Evolutionary conservation across 2,329 filamentous ascomycete species (phyloP), one percentile per base, ranked within the genome.

Genomic region (Fusarium austroafricanum): DNA sequence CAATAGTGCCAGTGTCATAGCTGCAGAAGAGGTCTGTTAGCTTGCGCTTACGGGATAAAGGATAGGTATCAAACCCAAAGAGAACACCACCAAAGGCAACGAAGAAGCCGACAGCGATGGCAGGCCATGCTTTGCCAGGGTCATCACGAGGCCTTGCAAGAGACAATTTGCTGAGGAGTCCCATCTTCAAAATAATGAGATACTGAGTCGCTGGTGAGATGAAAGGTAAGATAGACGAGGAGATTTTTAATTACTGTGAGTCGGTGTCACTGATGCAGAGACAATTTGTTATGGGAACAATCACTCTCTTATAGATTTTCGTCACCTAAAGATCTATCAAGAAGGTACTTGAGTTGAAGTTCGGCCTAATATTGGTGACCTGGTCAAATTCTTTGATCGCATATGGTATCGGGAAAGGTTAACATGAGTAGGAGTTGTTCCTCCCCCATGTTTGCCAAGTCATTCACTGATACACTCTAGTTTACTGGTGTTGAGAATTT

Each of bases 1-100:
- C 79, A 67, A 88, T 88, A 1, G 85, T 88, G 46, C 86, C 86
- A 2, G 86, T 88, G 70, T 88, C 87, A 78, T 89, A 88, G 21
- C 81, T 81, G 3, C 2, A 21, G 14, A 49, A 26, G 17, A 17
- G 10, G 9, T 38, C 12, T 10, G 40, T 58, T 2, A 59, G 10
- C 7, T 20, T 57, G 15, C 1, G 1, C 3, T 14, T 35, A 0
- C 10, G 4, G 29, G 28, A 18, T 4, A 17, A 6, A 4, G 4
- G 21, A 12, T 17, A 18, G 5, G 3, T 12, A 12, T 7, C 12
- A 23, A 46, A 72, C 70, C 70, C 70, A 8, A 64, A 72, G n/a
- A 72, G 65, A n/a, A 72, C 65, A 60, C 70, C 70, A 31, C 70
- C 70, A 42, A 72, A 72, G 35, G 70, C 70, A 5, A 72, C 70